phyloP scores from a whole-genome alignment of 2,329 filamentous ascomycete genomes.

The Tolypocladium paradoxum region DNA sequence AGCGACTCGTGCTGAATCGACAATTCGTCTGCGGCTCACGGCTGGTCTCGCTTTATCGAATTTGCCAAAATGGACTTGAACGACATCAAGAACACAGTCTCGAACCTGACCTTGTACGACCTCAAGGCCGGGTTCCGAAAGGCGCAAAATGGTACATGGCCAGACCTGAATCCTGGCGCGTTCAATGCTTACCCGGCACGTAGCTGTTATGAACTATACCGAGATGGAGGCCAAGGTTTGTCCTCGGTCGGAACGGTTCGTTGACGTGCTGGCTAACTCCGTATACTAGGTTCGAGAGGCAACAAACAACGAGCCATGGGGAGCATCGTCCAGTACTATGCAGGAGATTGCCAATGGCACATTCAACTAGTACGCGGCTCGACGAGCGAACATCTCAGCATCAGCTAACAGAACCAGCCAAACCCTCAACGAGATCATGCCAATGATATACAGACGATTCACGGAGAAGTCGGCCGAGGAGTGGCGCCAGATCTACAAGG shows the following conservation, averaged over 20 bases:
- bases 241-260: slow-evolving; percentile 5
- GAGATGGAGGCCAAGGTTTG: slow-evolving; percentile 70
- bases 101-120: slow-evolving; percentile 89
- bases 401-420: slow-evolving; percentile 45
- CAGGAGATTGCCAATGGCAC: slow-evolving; percentile 97
- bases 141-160: slow-evolving; percentile 76
- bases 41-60: background rate
- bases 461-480: slow-evolving; percentile 97
- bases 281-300: slow-evolving; percentile 73
- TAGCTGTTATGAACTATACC: slow-evolving; percentile 96
- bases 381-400: slow-evolving; percentile 5
- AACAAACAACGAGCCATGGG: slow-evolving; percentile 98
- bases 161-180: slow-evolving; percentile 1
- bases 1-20: background rate
- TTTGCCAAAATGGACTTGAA: slow-evolving; percentile 65
- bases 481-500: slow-evolving; percentile 99
- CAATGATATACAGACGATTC: slow-evolving; percentile 98
- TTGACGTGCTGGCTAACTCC: slow-evolving; percentile 5
- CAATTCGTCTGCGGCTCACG: background rate
- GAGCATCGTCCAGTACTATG: slow-evolving; percentile 73
- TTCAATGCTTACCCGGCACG: slow-evolving; percentile 16
- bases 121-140: slow-evolving; percentile 91
- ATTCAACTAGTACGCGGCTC: slow-evolving; percentile 76
- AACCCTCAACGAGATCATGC: slow-evolving; percentile 98
- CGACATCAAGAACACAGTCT: slow-evolving; percentile 75